Conservation (phyloP, 2,329 filamentous ascomycete genomes). For the Graphilbum fragrans region DNA sequence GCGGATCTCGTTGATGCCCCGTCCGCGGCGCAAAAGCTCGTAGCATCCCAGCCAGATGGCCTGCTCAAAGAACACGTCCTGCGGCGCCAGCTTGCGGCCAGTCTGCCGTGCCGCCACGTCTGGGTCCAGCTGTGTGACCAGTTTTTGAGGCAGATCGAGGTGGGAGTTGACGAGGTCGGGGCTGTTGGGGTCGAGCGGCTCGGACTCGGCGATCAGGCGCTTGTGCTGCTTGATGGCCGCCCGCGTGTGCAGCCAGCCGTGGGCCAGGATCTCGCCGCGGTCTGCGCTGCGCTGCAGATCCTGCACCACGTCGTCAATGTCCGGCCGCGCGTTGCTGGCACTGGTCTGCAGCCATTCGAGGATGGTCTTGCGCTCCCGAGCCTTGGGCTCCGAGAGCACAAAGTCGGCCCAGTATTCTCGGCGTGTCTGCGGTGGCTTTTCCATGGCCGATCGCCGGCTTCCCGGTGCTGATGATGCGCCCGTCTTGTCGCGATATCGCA, state of each 20-base stretch:
- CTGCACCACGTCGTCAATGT: slow-evolving; percentile 63
- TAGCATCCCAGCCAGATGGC: slow-evolving; percentile 92
- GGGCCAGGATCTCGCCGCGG: slow-evolving; percentile 67
- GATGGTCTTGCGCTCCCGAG: slow-evolving; percentile 66
- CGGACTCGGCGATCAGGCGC: slow-evolving; percentile 56
- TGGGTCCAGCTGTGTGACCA: slow-evolving; percentile 84
- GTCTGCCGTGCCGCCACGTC: slow-evolving; percentile 74
- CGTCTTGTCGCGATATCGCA: slow-evolving; percentile 44
- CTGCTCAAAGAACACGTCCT: slow-evolving; percentile 81
- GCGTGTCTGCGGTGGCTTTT: slow-evolving; percentile 14
- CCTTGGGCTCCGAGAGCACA: slow-evolving; percentile 56
- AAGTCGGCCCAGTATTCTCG: slow-evolving; percentile 55
- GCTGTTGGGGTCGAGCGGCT: slow-evolving; percentile 51
- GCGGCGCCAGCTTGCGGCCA: slow-evolving; percentile 57
- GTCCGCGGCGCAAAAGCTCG: slow-evolving; percentile 82
- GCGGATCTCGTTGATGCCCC: slow-evolving; percentile 57
- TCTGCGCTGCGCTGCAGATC: slow-evolving; percentile 68
- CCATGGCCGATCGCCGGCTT: slow-evolving; percentile 9
- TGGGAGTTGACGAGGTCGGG: slow-evolving; percentile 43
- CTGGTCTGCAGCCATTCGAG: slow-evolving; percentile 79
- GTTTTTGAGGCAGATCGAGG: slow-evolving; percentile 44
- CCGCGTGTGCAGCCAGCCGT: slow-evolving; percentile 88
- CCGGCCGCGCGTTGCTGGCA: slow-evolving; percentile 55
- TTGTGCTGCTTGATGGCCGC: slow-evolving; percentile 85
- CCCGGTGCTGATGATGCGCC: slow-evolving; percentile 14